Evolutionary conservation across 495 filamentous ascomycete species (phyloP).

Genomic region (Platismatia glauca): DNA sequence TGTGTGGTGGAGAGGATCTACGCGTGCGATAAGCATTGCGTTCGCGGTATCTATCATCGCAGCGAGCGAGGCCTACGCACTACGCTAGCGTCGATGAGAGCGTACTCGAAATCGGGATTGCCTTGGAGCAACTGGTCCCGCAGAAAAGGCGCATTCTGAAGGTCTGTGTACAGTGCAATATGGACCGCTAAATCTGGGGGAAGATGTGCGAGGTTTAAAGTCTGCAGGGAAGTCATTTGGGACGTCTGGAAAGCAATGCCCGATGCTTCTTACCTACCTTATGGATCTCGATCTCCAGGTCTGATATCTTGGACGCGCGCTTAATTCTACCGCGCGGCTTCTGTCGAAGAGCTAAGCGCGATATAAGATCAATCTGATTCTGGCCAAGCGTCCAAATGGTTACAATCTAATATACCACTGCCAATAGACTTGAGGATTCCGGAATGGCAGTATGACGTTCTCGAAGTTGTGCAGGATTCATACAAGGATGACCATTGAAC

Average conservation of each 20-base stretch:
- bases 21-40: slow-evolving; percentile 15
- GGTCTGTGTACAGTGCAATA: slow-evolving; percentile 61
- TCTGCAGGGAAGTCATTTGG: slow-evolving; percentile 32
- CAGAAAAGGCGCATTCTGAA: slow-evolving; percentile 67
- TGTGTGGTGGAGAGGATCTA: slow-evolving; percentile 62
- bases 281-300: no score
- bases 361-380: no score
- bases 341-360: no score
- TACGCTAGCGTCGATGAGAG: slow-evolving; percentile 75
- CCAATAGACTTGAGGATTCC: no score
- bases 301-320: no score
- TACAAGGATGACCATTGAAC: no score
- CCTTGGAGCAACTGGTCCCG: slow-evolving; percentile 71
- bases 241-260: neutral
- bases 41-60: neutral
- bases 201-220: slow-evolving; percentile 60
- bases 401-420: no score
- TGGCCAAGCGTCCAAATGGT: no score
- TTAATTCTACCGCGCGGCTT: no score
- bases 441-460: no score
- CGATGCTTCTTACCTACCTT: neutral
- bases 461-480: no score
- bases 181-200: slow-evolving; percentile 57
- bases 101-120: slow-evolving; percentile 82
- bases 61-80: slow-evolving; percentile 37